Evolutionary conservation across 1,284 basidiomycete species (phyloP).

Genomic region (Fistulina hepatica): DNA sequence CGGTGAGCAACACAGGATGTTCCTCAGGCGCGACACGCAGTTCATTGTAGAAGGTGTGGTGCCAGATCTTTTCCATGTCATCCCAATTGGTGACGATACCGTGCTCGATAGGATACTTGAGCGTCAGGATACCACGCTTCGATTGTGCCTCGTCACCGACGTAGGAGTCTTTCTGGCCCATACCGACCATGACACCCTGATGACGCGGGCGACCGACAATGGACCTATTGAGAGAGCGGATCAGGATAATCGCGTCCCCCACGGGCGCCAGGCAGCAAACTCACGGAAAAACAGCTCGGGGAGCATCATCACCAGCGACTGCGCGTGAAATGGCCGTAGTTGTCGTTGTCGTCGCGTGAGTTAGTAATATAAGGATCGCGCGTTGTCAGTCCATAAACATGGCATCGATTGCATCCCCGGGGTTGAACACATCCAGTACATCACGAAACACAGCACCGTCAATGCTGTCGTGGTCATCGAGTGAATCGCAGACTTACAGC

Average conservation of each 20-base stretch:
- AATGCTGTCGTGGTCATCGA: too few relatives aligned
- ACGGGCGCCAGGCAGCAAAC: conserved; percentile 18
- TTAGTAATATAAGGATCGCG: too few relatives aligned
- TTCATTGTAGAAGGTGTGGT: conserved; percentile 86
- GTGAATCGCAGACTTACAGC: conserved; percentile 47
- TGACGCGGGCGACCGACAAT: conserved; percentile 90
- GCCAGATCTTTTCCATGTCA: conserved; percentile 95
- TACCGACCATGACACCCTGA: conserved; percentile 88
- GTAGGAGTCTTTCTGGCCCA: conserved; percentile 83
- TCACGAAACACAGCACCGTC: not conserved
- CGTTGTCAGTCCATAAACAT: too few relatives aligned
- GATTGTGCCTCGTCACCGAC: conserved; percentile 91
- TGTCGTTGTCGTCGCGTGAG: too few relatives aligned
- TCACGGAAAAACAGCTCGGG: conserved; percentile 61
- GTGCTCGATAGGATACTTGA: conserved; percentile 79
- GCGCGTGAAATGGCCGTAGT: not conserved
- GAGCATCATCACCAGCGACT: conserved; percentile 42
- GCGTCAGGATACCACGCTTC: conserved; percentile 90
- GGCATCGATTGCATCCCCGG: too few relatives aligned
- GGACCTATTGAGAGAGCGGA: conserved; percentile 36
- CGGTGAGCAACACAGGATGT: conserved; percentile 88
- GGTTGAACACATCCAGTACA: too few relatives aligned
- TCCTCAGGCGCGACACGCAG: conserved; percentile 81
- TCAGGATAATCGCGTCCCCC: not conserved
- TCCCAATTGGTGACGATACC: conserved; percentile 96